These are phyloP conservation scores for Pyrus communis DNA, from an alignment of 306 rosid genomes.

Conservation along the genomic window DNA sequence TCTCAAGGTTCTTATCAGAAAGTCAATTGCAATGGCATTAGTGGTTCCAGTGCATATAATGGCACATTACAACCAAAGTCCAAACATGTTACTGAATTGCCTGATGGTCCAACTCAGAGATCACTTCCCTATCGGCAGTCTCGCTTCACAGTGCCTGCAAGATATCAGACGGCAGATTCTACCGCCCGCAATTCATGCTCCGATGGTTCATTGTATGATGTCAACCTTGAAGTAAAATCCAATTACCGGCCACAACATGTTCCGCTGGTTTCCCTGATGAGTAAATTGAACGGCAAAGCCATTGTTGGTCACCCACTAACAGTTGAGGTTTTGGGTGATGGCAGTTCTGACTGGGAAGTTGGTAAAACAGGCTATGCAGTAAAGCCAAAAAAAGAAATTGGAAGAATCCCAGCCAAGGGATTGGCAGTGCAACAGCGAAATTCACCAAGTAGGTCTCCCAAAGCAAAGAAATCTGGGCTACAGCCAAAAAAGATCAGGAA, in stretches of 20 bases:
- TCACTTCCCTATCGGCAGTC: conserved; percentile 82
- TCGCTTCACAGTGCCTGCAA: conserved; percentile 59
- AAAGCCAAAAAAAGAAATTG: conserved; percentile 22
- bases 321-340: conserved; percentile 58
- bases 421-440: conserved; percentile 5
- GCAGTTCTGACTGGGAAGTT: conserved; percentile 36
- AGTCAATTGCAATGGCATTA: conserved; percentile 35
- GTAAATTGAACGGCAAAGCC: conserved; percentile 81
- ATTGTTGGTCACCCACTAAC: conserved; percentile 86
- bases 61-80: conserved; percentile 32
- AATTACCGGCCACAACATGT: conserved; percentile 77
- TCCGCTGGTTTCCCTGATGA: conserved; percentile 86
- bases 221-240: conserved; percentile 68
- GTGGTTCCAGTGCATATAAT: conserved; percentile 25
- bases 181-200: conserved; percentile 38
- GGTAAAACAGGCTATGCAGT: conserved; percentile 13
- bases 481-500: conserved; percentile 70
- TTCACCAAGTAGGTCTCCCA: conserved; percentile 40
- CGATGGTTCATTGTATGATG: conserved; percentile 50
- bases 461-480: conserved; percentile 54
- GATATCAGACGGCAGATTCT: conserved; percentile 52
- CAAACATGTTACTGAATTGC: conserved; percentile 43
- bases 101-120: conserved; percentile 58
- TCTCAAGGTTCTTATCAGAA: conserved; percentile 41
- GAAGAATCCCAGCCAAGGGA: conserved; percentile 40